Evolutionary conservation across 768 basidiomycete species (phyloP), one percentile per base, ranked within the genome.

Genomic region (Leccinum rimulosum): DNA sequence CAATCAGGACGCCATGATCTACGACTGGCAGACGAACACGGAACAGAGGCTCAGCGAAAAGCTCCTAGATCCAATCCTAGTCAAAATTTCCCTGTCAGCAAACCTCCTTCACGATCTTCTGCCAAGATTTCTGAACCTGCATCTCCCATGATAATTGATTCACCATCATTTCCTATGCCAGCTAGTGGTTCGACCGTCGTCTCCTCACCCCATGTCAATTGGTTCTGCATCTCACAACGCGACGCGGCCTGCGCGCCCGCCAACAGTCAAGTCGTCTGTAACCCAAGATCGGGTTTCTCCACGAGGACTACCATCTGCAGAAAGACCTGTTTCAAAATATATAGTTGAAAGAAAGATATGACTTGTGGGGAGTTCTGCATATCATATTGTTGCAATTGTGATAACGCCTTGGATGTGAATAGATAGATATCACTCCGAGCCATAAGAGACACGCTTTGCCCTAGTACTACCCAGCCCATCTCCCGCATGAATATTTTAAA

Each of bases 1-100:
- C 4, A 91, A 92, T 68, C 82, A 76, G 36, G 86, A 91, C 58
- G 87, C 88, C 6, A 90, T 86, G 78, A 85, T 92, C 61, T 93
- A 92, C 64, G 80, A 92, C 71, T 91, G 89, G 89, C 68, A 78
- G 63, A 70, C 72, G 11, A 84, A 91, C 65, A 77, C 73, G 1
- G 89, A 91, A 70, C 76, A 71, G 28, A 74, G 80, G 36, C 80
- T 91, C 12, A 72, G 49, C 62, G 70, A 28, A 73, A 65, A 28
- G 47, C 45, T 6, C 59, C 64, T 11, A 57, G 45, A 47, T 50
- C 57, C 2, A 8, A 38, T 45, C 56, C 60, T 57, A 45, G 40
- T 25, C 62, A 60, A 36, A 57, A 4, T 7, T 69, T 68, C 36
- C 62, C 60, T 56, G 25, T 60, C 50, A 68, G 65, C 50, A 63